Conservation (phyloP, 371 early-diverging fungal genomes). For the Apophysomyces ossiformis region DNA sequence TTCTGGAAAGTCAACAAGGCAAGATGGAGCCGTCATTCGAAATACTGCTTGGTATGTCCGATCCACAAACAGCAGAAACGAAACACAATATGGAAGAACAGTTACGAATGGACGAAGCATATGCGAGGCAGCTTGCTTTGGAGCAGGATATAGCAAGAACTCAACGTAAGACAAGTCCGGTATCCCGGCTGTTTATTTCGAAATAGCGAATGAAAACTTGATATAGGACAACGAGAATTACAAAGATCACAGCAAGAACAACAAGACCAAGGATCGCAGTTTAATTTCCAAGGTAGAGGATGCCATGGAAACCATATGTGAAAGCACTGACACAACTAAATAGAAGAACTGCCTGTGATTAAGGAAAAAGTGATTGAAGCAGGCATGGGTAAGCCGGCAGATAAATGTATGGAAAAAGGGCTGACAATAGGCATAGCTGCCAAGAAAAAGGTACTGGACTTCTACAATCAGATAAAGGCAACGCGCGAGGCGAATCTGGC, state of each 20-base stretch:
- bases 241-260: conserved; percentile 14
- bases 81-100: conserved; percentile 19
- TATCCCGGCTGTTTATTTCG: background rate
- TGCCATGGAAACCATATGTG: background rate
- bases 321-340: background rate
- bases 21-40: conserved; percentile 41
- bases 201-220: background rate
- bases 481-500: conserved; percentile 11
- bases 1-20: conserved; percentile 33
- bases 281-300: conserved; percentile 34
- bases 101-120: conserved; percentile 38
- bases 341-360: conserved; percentile 40
- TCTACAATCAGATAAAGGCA: conserved; percentile 39
- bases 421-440: conserved; percentile 27
- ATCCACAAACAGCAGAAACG: conserved; percentile 22
- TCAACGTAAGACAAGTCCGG: conserved; percentile 3
- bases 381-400: conserved; percentile 31
- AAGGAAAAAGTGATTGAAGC: conserved; percentile 46
- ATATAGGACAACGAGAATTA: conserved; percentile 7
- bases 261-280: conserved; percentile 23
- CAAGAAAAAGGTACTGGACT: conserved; percentile 43
- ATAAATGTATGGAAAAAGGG: too few relatives aligned
- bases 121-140: conserved; percentile 36
- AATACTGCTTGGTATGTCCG: conserved; percentile 38
- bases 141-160: conserved; percentile 17